These are phyloP conservation scores for Penicillium decumbens DNA, from an alignment of 2,329 filamentous ascomycete species.

Conservation along the genomic window DNA sequence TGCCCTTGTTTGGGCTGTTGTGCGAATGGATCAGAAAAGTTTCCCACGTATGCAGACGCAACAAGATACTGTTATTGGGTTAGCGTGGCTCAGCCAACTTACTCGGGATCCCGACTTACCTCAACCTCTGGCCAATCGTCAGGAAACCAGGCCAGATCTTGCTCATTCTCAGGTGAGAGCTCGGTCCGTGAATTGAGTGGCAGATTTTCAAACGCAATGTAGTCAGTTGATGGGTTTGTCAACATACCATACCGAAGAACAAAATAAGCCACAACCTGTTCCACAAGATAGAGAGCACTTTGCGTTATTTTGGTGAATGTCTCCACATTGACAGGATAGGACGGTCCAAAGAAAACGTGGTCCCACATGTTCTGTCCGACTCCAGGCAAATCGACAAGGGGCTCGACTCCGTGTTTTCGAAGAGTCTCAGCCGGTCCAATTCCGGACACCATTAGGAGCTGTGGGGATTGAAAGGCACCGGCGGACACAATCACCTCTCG, in stretches of 20 bases:
- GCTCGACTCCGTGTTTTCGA: constrained; percentile 22
- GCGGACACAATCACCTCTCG: constrained; percentile 50
- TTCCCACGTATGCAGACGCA: constrained; percentile 26
- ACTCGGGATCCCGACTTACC: constrained; percentile 9
- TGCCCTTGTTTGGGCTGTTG: constrained; percentile 24
- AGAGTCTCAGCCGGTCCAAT: constrained; percentile 39
- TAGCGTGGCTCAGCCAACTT: background rate
- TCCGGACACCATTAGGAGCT: constrained; percentile 52
- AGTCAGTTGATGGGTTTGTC: constrained; percentile 28
- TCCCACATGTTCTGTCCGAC: constrained; percentile 40
- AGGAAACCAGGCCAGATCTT: constrained; percentile 28
- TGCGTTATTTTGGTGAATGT: constrained; percentile 21
- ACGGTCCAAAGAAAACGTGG: constrained; percentile 30
- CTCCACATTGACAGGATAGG: constrained; percentile 26
- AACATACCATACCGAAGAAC: constrained; percentile 22
- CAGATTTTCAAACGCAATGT: constrained; percentile 34
- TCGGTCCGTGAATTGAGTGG: constrained; percentile 18
- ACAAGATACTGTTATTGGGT: constrained; percentile 24
- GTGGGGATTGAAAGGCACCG: constrained; percentile 53
- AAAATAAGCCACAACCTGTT: constrained; percentile 15
- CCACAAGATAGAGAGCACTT: constrained; percentile 13
- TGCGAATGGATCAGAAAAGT: constrained; percentile 23
- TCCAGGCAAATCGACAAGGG: constrained; percentile 28
- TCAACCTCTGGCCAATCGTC: constrained; percentile 40
- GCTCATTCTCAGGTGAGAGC: constrained; percentile 17